Evolutionary conservation across 345 rosid genomes (phyloP).

Genomic region (Syzygium grande): DNA sequence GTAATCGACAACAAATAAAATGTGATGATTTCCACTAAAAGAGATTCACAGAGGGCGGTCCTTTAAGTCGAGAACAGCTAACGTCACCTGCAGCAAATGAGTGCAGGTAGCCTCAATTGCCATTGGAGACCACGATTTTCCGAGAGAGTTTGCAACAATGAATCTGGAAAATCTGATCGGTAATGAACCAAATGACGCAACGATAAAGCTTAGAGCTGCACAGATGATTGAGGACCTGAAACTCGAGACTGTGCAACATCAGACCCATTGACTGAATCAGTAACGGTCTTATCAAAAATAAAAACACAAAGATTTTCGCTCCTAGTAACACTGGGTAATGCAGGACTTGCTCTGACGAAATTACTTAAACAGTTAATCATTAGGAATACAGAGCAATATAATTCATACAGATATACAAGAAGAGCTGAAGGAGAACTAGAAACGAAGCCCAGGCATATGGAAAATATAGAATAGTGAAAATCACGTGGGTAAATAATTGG

Average conservation of each 20-base stretch:
- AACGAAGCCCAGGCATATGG: background rate
- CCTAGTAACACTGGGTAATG: background rate
- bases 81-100: conserved; percentile 57
- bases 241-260: conserved; percentile 4
- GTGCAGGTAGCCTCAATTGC: conserved; percentile 63
- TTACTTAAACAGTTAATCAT: background rate
- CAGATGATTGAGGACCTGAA: conserved; percentile 63
- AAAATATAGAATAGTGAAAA: background rate
- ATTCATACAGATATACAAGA: background rate
- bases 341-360: background rate
- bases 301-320: background rate
- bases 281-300: background rate
- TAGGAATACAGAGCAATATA: background rate
- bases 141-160: conserved; percentile 36
- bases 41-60: background rate
- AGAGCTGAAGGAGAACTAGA: background rate
- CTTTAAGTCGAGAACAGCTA: background rate
- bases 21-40: background rate
- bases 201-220: conserved; percentile 30
- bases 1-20: background rate
- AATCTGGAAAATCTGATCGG: conserved; percentile 36
- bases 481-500: background rate
- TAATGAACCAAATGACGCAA: conserved; percentile 48
- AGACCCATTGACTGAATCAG: background rate
- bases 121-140: conserved; percentile 61